Base-by-base conservation (phyloP, 306 rosid genomes). In the Corylus heterophylla region DNA sequence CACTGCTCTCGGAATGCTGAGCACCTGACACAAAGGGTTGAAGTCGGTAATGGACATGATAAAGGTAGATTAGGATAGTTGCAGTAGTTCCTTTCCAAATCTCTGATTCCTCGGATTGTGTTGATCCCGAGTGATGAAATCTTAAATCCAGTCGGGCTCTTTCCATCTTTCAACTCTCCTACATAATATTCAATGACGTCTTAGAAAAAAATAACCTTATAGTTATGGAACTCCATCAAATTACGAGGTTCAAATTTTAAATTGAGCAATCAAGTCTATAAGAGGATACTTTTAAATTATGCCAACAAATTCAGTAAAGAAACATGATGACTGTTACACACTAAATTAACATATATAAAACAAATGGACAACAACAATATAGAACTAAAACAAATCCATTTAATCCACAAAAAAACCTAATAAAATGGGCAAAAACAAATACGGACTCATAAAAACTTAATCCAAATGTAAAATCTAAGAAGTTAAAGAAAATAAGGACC, bases 81-180 rank as follows among this genome's bases (percentile, higher is more conserved):
- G 78, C 85, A 85, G 83, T 81, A 86, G 81, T 86, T 91, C 79
- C 92, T 92, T 87, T 91, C 99, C 76, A 93, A 77, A 83, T 96
- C 96, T 80, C 88, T 35, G 94, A 93, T 86, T 93, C 97, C 78
- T 87, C 97, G 6, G 99, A 90, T 66, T 88, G 97, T 61, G 97
- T 76, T 83, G 97, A 93, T 64, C 93, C 98, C 49, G 91, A 88
- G 76, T 87, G 90, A 84, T 88, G 89, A 83, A 83, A 83, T 81
- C 89, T 89, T 74, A 90, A 78, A 85, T 85, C 89, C 80, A 89
- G 81, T 50, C 74, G 87, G 83, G 83, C 78, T 82, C 84, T 85
- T 82, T 87, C 89, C 99, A 95, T 95, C 87, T 79, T 84, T 85
- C 85, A 88, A 84, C 89, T 84, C 90, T 84, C 97, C 97, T 90